phyloP scores from a whole-genome alignment of 495 filamentous ascomycete genomes.

The Lophiostoma macrostomum region DNA sequence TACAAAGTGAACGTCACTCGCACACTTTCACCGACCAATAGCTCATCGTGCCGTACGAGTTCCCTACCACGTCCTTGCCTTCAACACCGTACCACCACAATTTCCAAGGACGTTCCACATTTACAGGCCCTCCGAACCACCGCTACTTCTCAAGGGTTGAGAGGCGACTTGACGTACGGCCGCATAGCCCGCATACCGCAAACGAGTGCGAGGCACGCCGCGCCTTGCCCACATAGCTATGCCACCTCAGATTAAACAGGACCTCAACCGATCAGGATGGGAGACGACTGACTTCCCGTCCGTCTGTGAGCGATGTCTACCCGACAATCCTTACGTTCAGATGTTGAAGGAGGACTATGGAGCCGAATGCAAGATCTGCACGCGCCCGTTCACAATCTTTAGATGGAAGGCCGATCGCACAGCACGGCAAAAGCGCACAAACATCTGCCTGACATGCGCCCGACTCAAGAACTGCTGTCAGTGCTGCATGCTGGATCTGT shows the following conservation, averaged over 20 bases:
- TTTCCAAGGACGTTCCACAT: no score
- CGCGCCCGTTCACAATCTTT: slow-evolving; percentile 93
- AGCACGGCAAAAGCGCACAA: slow-evolving; percentile 79
- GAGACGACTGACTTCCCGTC: slow-evolving; percentile 75
- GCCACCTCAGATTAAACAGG: slow-evolving; percentile 84
- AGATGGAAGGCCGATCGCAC: slow-evolving; percentile 90
- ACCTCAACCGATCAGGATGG: slow-evolving; percentile 94
- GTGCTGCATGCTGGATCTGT: slow-evolving; percentile 96
- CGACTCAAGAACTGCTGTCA: slow-evolving; percentile 97
- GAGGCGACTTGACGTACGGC: no score
- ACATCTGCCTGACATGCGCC: slow-evolving; percentile 92
- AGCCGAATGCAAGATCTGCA: slow-evolving; percentile 80
- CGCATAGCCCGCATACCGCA: no score
- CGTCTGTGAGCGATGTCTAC: slow-evolving; percentile 76
- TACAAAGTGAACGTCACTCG: no score
- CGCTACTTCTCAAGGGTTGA: no score
- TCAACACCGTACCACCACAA: no score
- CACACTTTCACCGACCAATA: no score
- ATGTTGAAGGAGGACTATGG: slow-evolving; percentile 97
- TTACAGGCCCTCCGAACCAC: no score
- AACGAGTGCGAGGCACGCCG: background rate
- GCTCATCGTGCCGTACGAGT: no score
- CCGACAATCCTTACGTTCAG: slow-evolving; percentile 95
- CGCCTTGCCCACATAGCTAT: slow-evolving; percentile 34
- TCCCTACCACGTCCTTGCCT: no score